These are phyloP conservation scores for Pogostemon cablin DNA, from an alignment of 257 asterid species.

Conservation along the genomic window DNA sequence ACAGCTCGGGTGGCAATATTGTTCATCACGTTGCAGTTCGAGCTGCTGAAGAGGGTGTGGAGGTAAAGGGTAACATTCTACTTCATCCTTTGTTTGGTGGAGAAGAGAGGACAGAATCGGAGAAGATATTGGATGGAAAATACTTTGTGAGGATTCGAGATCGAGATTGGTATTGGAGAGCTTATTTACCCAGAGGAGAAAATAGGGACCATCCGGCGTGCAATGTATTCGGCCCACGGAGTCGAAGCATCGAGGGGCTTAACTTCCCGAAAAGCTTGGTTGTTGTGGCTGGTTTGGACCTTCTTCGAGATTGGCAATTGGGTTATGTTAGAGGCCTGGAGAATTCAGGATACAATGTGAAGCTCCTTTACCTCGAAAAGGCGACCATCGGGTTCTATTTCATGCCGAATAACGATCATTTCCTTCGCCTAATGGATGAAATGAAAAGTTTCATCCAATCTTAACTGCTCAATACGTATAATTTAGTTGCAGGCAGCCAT, in stretches of 20 bases:
- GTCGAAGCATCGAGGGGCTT: constrained; percentile 35
- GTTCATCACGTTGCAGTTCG: constrained; percentile 54
- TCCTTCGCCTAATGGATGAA: constrained; percentile 50
- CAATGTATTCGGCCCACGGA: constrained; percentile 49
- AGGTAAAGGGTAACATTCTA: constrained; percentile 51
- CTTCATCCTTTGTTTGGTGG: constrained; percentile 59
- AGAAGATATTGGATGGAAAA: constrained; percentile 50
- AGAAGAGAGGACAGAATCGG: constrained; percentile 52
- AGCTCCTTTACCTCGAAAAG: constrained; percentile 50
- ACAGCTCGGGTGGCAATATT: constrained; percentile 59
- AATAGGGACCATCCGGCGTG: constrained; percentile 60
- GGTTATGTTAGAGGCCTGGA: constrained; percentile 52
- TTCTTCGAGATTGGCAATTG: constrained; percentile 59
- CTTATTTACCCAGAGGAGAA: constrained; percentile 57
- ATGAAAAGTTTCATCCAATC: constrained; percentile 47
- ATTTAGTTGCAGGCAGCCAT: constrained; percentile 32
- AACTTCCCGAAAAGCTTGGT: constrained; percentile 53
- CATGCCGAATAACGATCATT: constrained; percentile 59
- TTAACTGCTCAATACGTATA: constrained; percentile 36
- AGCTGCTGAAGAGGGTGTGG: constrained; percentile 46
- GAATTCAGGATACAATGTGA: constrained; percentile 49
- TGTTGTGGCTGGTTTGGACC: constrained; percentile 58
- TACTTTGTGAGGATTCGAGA: constrained; percentile 56
- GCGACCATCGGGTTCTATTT: constrained; percentile 62
- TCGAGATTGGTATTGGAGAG: constrained; percentile 63